Percentiles rank a stretch among this genome's conserved stretches.
phyloP scores from a whole-genome alignment of 2,329 filamentous ascomycete genomes.

The Chaetothyriales sp. region DNA sequence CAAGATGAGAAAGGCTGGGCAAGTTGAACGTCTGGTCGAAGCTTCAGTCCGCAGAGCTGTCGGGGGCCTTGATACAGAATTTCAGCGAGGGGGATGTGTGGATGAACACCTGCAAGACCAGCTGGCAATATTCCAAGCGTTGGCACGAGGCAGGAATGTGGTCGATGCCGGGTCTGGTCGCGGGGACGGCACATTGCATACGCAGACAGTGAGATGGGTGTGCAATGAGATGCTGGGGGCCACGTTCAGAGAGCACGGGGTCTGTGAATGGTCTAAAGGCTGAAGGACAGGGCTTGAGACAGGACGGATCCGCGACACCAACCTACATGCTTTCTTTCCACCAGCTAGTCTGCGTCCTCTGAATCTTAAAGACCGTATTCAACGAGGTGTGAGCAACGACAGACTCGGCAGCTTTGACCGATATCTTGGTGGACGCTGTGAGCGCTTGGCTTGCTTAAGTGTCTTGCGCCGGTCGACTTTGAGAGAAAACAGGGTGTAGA shows the following conservation, averaged over 20 bases:
- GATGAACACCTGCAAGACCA: slow-evolving; percentile 47
- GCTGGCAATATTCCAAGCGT: slow-evolving; percentile 45
- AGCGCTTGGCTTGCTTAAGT: too few relatives aligned
- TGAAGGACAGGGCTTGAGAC: too few relatives aligned
- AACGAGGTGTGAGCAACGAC: too few relatives aligned
- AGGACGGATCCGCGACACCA: too few relatives aligned
- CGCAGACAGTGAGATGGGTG: slow-evolving; percentile 32
- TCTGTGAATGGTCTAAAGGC: not conserved
- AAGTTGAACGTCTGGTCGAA: slow-evolving; percentile 1
- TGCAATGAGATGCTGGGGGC: slow-evolving; percentile 27
- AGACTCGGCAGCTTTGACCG: too few relatives aligned
- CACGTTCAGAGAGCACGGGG: not conserved
- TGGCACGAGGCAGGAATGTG: slow-evolving; percentile 32
- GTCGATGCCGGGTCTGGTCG: slow-evolving; percentile 17
- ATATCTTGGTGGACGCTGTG: too few relatives aligned
- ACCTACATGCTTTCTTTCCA: too few relatives aligned
- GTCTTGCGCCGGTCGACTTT: too few relatives aligned
- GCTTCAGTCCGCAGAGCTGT: slow-evolving; percentile 32
- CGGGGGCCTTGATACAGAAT: slow-evolving; percentile 32
- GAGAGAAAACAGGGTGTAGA: too few relatives aligned
- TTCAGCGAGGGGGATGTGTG: slow-evolving; percentile 35
- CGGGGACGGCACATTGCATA: slow-evolving; percentile 24
- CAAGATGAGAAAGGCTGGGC: slow-evolving; percentile 1
- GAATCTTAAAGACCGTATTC: too few relatives aligned
- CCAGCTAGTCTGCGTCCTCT: too few relatives aligned